A percentile compares a stretch with the other conserved stretches of the same genome.
phyloP scores from a whole-genome alignment of 2,329 filamentous ascomycete species.

The Pseudogymnoascus sp. region DNA sequence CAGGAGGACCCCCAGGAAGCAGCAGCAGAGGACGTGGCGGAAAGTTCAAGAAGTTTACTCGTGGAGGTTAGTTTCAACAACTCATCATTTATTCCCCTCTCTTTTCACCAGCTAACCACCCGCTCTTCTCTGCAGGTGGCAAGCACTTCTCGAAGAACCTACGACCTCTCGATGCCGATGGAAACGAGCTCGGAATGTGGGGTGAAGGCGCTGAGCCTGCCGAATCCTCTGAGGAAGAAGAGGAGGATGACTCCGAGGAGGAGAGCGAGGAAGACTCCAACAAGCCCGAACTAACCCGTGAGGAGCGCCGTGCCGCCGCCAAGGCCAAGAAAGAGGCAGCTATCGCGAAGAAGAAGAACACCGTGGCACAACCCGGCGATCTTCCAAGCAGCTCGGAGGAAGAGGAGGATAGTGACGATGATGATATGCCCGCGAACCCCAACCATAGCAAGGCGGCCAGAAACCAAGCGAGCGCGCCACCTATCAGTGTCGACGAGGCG shows the following conservation, averaged over 20 bases:
- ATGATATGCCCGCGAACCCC: slow-evolving; percentile 75
- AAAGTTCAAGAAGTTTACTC: slow-evolving; percentile 89
- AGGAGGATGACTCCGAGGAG: slow-evolving; percentile 44
- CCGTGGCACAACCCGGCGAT: slow-evolving; percentile 72
- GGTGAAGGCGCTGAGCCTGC: slow-evolving; percentile 56
- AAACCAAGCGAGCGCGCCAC: slow-evolving; percentile 41
- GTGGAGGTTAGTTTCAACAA: slow-evolving; percentile 60
- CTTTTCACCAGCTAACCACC: slow-evolving; percentile 17
- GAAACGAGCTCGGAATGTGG: slow-evolving; percentile 61
- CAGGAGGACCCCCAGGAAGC: slow-evolving; percentile 35
- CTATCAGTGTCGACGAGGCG: slow-evolving; percentile 38
- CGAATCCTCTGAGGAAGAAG: slow-evolving; percentile 41
- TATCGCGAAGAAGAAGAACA: slow-evolving; percentile 64
- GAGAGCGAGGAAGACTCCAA: slow-evolving; percentile 38
- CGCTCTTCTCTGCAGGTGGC: slow-evolving; percentile 51
- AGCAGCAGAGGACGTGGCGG: slow-evolving; percentile 66
- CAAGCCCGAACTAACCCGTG: slow-evolving; percentile 59
- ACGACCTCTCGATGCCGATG: slow-evolving; percentile 78
- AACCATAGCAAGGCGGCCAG: slow-evolving; percentile 77
- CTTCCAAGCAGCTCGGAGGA: slow-evolving; percentile 64
- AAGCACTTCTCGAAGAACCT: slow-evolving; percentile 94
- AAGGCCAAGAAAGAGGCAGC: slow-evolving; percentile 90
- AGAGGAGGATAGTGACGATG: slow-evolving; percentile 45
- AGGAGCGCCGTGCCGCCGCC: slow-evolving; percentile 78
- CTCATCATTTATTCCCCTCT: background rate